These are phyloP conservation scores for Bipolaris gigantea DNA, from an alignment of 2,329 filamentous ascomycete genomes.

Conservation along the genomic window DNA sequence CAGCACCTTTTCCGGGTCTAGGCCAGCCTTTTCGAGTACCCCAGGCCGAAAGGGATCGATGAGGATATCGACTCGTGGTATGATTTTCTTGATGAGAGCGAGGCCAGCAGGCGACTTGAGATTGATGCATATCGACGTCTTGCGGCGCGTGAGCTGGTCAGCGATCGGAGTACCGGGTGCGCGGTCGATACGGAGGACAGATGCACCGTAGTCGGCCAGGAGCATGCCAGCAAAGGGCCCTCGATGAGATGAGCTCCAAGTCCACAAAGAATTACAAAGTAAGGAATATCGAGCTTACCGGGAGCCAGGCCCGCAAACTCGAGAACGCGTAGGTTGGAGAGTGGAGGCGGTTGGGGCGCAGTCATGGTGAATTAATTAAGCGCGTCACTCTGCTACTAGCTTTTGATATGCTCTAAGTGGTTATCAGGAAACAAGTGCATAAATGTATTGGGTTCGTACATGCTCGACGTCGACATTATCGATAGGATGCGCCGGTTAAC, in stretches of 20 bases:
- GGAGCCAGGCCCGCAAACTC: slow-evolving; percentile 67
- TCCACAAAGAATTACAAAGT: not conserved
- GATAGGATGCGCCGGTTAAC: slow-evolving; percentile 32
- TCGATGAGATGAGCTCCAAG: slow-evolving; percentile 39
- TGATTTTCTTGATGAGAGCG: slow-evolving; percentile 66
- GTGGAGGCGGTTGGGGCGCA: slow-evolving; percentile 49
- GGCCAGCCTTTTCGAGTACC: slow-evolving; percentile 80
- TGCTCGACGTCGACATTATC: slow-evolving; percentile 38
- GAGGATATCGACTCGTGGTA: slow-evolving; percentile 69
- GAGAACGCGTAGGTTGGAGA: slow-evolving; percentile 62
- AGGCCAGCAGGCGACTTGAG: slow-evolving; percentile 69
- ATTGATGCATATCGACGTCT: slow-evolving; percentile 77
- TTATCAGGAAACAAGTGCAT: not conserved
- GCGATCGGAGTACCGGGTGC: slow-evolving; percentile 56
- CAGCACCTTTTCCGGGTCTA: slow-evolving; percentile 70
- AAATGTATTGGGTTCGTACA: slow-evolving; percentile 6
- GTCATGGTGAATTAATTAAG: slow-evolving; percentile 23
- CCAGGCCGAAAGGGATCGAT: slow-evolving; percentile 94
- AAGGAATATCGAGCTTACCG: slow-evolving; percentile 42
- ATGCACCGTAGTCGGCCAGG: slow-evolving; percentile 83
- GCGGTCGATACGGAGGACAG: slow-evolving; percentile 82
- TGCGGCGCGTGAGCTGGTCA: slow-evolving; percentile 79
- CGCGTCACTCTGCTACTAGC: not conserved
- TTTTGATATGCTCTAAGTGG: not conserved
- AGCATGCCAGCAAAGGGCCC: slow-evolving; percentile 84